These are phyloP conservation scores for Teratosphaeriaceae sp. DNA, from an alignment of 2,329 filamentous ascomycete species.

Conservation along the genomic window DNA sequence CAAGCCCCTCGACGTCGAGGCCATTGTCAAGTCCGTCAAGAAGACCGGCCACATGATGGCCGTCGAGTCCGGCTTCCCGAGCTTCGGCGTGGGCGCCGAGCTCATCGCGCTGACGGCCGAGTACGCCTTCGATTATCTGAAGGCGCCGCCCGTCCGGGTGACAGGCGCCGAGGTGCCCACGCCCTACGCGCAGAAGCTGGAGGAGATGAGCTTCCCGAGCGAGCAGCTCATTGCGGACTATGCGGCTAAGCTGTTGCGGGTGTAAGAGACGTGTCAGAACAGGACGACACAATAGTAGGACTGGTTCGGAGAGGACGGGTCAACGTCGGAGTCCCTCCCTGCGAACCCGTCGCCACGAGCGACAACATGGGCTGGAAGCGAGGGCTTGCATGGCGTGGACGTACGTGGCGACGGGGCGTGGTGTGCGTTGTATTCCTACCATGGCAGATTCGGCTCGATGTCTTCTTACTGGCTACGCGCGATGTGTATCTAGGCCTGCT, in stretches of 20 bases:
- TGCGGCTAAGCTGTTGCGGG: slow-evolving; percentile 77
- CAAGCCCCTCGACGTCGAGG: slow-evolving; percentile 92
- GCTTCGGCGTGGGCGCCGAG: slow-evolving; percentile 87
- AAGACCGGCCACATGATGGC: slow-evolving; percentile 90
- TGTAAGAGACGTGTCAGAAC: slow-evolving; percentile 40
- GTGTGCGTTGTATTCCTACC: slow-evolving; percentile 8
- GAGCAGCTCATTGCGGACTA: slow-evolving; percentile 83
- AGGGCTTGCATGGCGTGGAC: not conserved
- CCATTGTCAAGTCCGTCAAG: slow-evolving; percentile 96
- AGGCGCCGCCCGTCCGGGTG: slow-evolving; percentile 86
- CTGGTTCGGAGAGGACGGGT: not conserved
- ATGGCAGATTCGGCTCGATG: not conserved
- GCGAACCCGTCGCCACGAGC: not conserved
- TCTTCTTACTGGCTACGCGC: slow-evolving; percentile 7
- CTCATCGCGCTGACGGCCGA: slow-evolving; percentile 94
- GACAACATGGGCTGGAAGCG: not conserved
- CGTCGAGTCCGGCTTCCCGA: slow-evolving; percentile 94
- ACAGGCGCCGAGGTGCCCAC: slow-evolving; percentile 97
- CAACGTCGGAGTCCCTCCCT: not conserved
- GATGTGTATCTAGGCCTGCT: slow-evolving; percentile 8
- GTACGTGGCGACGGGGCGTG: not conserved
- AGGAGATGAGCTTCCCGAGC: slow-evolving; percentile 92
- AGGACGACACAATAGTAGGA: not conserved
- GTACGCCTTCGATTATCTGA: slow-evolving; percentile 96
- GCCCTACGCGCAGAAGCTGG: slow-evolving; percentile 85